phyloP scores from a whole-genome alignment of 2,329 filamentous ascomycete genomes.

The Colletotrichum sp. region DNA sequence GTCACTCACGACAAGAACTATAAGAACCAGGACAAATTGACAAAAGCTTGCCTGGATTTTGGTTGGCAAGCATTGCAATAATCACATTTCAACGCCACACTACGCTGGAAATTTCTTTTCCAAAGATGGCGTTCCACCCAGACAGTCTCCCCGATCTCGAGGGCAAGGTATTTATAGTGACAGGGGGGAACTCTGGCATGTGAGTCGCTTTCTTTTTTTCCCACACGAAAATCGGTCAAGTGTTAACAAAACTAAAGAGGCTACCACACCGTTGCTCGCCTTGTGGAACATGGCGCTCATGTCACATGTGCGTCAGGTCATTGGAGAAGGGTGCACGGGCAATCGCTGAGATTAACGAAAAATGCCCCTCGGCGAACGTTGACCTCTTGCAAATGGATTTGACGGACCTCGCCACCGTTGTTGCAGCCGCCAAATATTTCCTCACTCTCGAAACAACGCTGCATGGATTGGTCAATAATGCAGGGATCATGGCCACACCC shows the following conservation, averaged over 20 bases:
- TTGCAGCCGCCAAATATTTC: conserved; percentile 36
- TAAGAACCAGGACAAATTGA: not conserved
- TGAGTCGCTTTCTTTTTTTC: conserved; percentile 26
- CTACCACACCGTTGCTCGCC: conserved; percentile 37
- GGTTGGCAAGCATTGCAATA: not conserved
- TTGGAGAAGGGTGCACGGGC: conserved; percentile 33
- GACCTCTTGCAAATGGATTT: conserved; percentile 41
- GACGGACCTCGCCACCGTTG: conserved; percentile 37
- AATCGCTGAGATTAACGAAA: conserved; percentile 36
- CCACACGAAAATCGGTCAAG: not conserved
- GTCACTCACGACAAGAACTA: not conserved
- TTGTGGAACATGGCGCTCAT: conserved; percentile 41
- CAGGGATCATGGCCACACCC: conserved; percentile 22
- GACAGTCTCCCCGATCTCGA: conserved; percentile 45
- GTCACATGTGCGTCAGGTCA: conserved; percentile 46
- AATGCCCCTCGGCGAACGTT: conserved; percentile 33
- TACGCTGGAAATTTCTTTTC: not conserved
- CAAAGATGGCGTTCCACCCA: conserved; percentile 38
- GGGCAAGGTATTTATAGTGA: conserved; percentile 49
- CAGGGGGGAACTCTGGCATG: conserved; percentile 51
- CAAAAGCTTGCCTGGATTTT: not conserved
- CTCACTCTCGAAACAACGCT: conserved; percentile 31
- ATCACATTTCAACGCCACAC: not conserved
- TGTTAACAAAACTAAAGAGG: conserved; percentile 26
- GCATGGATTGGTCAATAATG: conserved; percentile 32